phyloP scores from a whole-genome alignment of 2,329 filamentous ascomycete genomes.

The Apiospora sp. region DNA sequence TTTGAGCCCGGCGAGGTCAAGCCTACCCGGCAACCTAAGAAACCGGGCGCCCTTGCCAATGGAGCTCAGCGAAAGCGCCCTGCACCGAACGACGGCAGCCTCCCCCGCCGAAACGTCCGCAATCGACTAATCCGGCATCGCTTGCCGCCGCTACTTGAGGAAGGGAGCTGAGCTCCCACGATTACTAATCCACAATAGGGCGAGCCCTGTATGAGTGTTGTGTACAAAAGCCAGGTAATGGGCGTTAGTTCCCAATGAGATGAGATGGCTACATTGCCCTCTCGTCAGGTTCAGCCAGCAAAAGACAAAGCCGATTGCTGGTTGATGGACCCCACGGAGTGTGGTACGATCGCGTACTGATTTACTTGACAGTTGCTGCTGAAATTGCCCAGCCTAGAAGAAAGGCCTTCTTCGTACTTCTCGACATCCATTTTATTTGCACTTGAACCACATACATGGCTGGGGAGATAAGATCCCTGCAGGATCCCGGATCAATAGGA shows the following conservation, averaged over 20 bases:
- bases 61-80: slow-evolving; percentile 31
- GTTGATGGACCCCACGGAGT: not conserved
- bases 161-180: not conserved
- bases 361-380: slow-evolving; percentile 22
- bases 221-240: slow-evolving; percentile 20
- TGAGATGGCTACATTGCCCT: slow-evolving; percentile 17
- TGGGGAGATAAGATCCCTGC: not conserved
- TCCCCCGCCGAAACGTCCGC: slow-evolving; percentile 44
- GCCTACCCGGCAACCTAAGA: slow-evolving; percentile 63
- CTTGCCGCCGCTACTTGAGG: slow-evolving; percentile 8
- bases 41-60: slow-evolving; percentile 38
- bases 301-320: not conserved
- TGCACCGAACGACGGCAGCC: slow-evolving; percentile 35
- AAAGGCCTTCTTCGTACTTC: slow-evolving; percentile 17
- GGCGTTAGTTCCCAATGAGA: slow-evolving; percentile 6
- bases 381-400: slow-evolving; percentile 6
- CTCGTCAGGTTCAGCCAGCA: slow-evolving; percentile 7
- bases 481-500: slow-evolving; percentile 3
- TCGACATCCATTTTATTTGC: slow-evolving; percentile 16
- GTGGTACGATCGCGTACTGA: slow-evolving; percentile 21
- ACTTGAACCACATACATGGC: not conserved
- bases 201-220: not conserved
- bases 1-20: slow-evolving; percentile 82
- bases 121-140: slow-evolving; percentile 28
- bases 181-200: slow-evolving; percentile 10